A percentile compares a stretch with the other conserved stretches of the same genome.
Evolutionary conservation across 192 early-diverging fungal genomes (phyloP).

Genomic region (Obelidium mucronatum): DNA sequence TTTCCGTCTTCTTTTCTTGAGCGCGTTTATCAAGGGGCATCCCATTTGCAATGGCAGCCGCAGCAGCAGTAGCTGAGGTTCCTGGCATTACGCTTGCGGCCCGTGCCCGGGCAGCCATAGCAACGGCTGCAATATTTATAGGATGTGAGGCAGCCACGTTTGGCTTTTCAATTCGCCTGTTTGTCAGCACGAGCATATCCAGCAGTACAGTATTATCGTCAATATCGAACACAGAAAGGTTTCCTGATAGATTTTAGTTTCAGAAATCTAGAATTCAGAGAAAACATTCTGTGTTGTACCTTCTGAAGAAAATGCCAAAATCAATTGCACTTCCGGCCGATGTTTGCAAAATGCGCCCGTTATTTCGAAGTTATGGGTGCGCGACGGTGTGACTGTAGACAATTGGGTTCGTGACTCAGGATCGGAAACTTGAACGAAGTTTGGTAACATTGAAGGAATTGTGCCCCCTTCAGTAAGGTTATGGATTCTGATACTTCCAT

Average conservation of each 20-base stretch:
- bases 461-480: not conserved
- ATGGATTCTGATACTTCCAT: conserved; percentile 19
- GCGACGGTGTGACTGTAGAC: not conserved
- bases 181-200: conserved; percentile 21
- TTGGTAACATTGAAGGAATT: not conserved
- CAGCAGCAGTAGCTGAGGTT: not conserved
- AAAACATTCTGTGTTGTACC: not conserved
- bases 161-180: conserved; percentile 4
- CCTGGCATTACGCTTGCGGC: not conserved
- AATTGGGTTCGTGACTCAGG: conserved; percentile 13
- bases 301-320: conserved; percentile 1
- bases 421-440: conserved; percentile 12
- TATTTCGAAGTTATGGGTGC: conserved; percentile 6
- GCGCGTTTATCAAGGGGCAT: not conserved
- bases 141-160: not conserved
- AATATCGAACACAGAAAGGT: conserved; percentile 10
- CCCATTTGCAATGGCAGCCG: no score
- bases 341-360: conserved; percentile 1
- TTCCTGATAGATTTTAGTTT: not conserved
- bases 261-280: not conserved
- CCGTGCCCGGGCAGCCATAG: not conserved
- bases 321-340: not conserved
- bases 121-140: conserved; percentile 5
- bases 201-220: conserved; percentile 20
- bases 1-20: conserved; percentile 1